Evolutionary conservation across 2,329 filamentous ascomycete species (phyloP).

Genomic region (Neofusicoccum sp.): DNA sequence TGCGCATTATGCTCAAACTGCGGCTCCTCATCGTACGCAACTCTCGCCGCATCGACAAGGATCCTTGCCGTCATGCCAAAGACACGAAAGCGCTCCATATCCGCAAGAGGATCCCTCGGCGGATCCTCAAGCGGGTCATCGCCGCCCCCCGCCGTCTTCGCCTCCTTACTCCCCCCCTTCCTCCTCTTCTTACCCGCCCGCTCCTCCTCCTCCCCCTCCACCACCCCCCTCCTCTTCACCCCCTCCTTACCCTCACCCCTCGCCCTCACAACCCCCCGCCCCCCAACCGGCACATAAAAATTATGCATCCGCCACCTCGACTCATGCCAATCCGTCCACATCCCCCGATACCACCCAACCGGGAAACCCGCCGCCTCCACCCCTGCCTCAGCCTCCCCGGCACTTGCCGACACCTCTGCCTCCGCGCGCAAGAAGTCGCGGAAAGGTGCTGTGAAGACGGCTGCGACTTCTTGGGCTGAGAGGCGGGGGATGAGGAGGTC

Average conservation of each 20-base stretch:
- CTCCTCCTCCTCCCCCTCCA: not conserved
- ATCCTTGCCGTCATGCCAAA: constrained; percentile 96
- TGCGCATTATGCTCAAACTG: constrained; percentile 75
- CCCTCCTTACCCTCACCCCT: constrained; percentile 16
- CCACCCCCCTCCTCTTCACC: not conserved
- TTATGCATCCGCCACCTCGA: constrained; percentile 85
- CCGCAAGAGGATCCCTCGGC: not conserved
- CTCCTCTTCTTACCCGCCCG: constrained; percentile 20
- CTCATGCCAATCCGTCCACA: constrained; percentile 79
- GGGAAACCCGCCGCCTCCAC: constrained; percentile 37
- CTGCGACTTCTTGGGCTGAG: constrained; percentile 88
- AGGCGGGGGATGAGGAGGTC: constrained; percentile 76
- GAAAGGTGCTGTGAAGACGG: constrained; percentile 89
- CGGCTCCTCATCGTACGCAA: constrained; percentile 81
- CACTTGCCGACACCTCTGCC: constrained; percentile 53
- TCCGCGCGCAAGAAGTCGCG: constrained; percentile 72
- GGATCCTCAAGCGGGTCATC: no score
- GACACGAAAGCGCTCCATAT: constrained; percentile 68
- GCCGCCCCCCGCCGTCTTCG: constrained; percentile 28
- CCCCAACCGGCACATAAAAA: constrained; percentile 82
- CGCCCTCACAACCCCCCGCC: constrained; percentile 69
- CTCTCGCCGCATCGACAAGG: constrained; percentile 80
- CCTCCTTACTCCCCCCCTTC: not conserved
- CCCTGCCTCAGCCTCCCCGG: constrained; percentile 16
- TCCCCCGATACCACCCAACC: constrained; percentile 81